A percentile compares a stretch with the other conserved stretches of the same genome.
phyloP scores from a whole-genome alignment of 495 filamentous ascomycete species.

The Aspergillus homomorphus region DNA sequence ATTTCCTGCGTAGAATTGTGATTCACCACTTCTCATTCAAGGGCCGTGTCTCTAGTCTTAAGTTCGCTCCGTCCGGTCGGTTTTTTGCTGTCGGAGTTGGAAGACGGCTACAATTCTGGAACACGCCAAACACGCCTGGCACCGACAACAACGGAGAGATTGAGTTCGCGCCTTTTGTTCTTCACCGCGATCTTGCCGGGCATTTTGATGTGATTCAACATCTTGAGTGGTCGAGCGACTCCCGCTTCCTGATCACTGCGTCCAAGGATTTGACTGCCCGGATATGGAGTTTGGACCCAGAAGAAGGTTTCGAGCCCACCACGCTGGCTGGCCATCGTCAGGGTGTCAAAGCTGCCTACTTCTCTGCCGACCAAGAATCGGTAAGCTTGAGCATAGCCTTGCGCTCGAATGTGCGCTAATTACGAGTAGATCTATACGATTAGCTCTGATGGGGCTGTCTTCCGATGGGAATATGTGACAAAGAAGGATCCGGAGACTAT shows the following conservation, averaged over 20 bases:
- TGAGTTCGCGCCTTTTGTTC: constrained; percentile 91
- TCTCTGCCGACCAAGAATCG: constrained; percentile 85
- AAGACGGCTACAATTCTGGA: constrained; percentile 87
- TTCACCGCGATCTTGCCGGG: constrained; percentile 78
- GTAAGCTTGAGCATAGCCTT: constrained; percentile 34
- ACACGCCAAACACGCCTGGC: constrained; percentile 84
- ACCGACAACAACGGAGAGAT: constrained; percentile 73
- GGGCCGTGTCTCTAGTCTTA: constrained; percentile 72
- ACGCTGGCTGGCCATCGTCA: constrained; percentile 86
- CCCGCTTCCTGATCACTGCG: constrained; percentile 85
- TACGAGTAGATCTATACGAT: constrained; percentile 65
- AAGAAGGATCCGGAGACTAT: constrained; percentile 57
- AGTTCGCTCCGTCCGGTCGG: constrained; percentile 87
- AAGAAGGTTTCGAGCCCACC: constrained; percentile 85
- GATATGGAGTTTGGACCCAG: constrained; percentile 88
- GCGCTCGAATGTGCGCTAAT: constrained; percentile 49
- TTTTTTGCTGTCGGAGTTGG: constrained; percentile 86
- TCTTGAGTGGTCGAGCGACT: constrained; percentile 93
- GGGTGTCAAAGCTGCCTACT: constrained; percentile 82
- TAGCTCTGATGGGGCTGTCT: constrained; percentile 65
- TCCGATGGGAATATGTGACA: constrained; percentile 59
- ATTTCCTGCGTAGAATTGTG: constrained; percentile 76
- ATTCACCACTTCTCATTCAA: constrained; percentile 95
- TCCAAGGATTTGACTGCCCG: constrained; percentile 89
- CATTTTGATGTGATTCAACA: constrained; percentile 83